These are phyloP conservation scores for Tylopilus balloui DNA, from an alignment of 768 basidiomycete genomes.

Conservation along the genomic window DNA sequence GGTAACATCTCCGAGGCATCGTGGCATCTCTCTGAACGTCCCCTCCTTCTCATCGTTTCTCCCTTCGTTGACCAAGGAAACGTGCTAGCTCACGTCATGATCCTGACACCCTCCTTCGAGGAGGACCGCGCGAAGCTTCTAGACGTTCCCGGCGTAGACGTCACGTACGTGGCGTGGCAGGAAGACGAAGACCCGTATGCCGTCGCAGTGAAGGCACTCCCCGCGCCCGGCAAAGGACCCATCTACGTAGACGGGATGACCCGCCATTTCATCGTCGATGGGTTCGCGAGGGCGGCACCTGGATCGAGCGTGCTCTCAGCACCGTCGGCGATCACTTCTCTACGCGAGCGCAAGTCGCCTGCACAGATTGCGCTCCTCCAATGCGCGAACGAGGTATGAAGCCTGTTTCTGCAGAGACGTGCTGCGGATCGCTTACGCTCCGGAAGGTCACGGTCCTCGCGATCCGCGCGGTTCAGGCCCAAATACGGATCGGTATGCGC, in stretches of 20 bases:
- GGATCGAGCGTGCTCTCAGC: slow-evolving; percentile 43
- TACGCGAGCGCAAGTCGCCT: slow-evolving; percentile 71
- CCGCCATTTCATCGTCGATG: slow-evolving; percentile 63
- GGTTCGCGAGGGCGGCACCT: slow-evolving; percentile 45
- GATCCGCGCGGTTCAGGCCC: slow-evolving; percentile 58
- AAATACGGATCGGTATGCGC: slow-evolving; percentile 65
- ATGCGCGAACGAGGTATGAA: slow-evolving; percentile 73
- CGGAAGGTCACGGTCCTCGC: slow-evolving; percentile 70
- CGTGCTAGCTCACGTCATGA: slow-evolving; percentile 42
- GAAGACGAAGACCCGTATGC: slow-evolving; percentile 68
- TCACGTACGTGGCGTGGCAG: slow-evolving; percentile 53
- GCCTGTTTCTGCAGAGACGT: not conserved
- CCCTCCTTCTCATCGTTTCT: slow-evolving; percentile 63
- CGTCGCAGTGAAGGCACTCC: slow-evolving; percentile 36
- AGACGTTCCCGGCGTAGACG: slow-evolving; percentile 43
- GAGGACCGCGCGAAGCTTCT: slow-evolving; percentile 62
- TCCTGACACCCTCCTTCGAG: slow-evolving; percentile 80
- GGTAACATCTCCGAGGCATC: slow-evolving; percentile 58
- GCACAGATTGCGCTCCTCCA: slow-evolving; percentile 67
- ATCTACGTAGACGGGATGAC: slow-evolving; percentile 60
- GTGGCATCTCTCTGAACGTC: slow-evolving; percentile 78
- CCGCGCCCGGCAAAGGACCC: slow-evolving; percentile 25
- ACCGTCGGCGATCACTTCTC: slow-evolving; percentile 47
- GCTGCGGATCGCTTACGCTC: not conserved
- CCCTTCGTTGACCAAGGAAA: slow-evolving; percentile 31